Percentiles rank a stretch among this genome's conserved stretches.
Evolutionary conservation across 345 rosid species (phyloP).

Genomic region (Hibiscus syriacus): DNA sequence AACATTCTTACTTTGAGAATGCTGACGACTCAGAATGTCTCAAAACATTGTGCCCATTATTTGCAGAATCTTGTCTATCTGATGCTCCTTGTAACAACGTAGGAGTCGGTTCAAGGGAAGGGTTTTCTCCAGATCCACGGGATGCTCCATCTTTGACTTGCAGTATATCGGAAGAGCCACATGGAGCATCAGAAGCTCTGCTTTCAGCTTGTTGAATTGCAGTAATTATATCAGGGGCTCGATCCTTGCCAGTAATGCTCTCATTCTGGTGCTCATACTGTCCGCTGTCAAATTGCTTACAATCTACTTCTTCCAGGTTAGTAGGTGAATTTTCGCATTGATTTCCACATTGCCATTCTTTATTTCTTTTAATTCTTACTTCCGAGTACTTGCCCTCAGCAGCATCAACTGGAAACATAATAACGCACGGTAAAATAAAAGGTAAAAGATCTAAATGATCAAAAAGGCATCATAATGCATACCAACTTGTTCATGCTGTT

Average conservation of each 20-base stretch:
- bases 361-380: constrained; percentile 18
- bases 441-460: background rate
- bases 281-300: constrained; percentile 20
- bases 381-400: constrained; percentile 23
- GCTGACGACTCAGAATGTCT: constrained; percentile 66
- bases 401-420: constrained; percentile 21
- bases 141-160: constrained; percentile 27
- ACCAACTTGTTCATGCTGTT: constrained; percentile 31
- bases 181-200: constrained; percentile 20
- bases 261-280: constrained; percentile 20
- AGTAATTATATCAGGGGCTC: background rate
- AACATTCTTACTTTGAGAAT: constrained; percentile 56
- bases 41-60: constrained; percentile 41
- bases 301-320: constrained; percentile 18
- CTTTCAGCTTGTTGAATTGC: background rate
- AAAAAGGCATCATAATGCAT: constrained; percentile 9
- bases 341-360: too few species aligned
- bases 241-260: constrained; percentile 10
- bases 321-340: constrained; percentile 16
- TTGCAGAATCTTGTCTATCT: constrained; percentile 26
- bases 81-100: constrained; percentile 33
- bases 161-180: constrained; percentile 27
- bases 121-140: constrained; percentile 29
- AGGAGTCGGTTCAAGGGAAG: constrained; percentile 38
- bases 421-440: background rate